Evolutionary conservation across 83 land plant species (phyloP), one percentile per base, ranked within the genome.

Genomic region (Isoetes engelmannii): DNA sequence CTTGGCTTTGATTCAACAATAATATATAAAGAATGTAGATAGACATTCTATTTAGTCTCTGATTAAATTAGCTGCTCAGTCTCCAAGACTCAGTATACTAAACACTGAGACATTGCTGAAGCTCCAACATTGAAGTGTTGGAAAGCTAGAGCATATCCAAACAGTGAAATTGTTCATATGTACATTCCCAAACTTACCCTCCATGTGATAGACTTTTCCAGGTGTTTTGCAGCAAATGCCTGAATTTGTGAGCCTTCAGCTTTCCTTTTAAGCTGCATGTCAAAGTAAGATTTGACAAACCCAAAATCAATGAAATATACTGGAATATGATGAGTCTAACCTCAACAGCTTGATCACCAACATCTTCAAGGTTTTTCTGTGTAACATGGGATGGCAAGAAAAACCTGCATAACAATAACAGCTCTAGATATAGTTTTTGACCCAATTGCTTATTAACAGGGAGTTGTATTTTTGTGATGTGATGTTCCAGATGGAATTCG

Each of bases 281-380:
- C 37, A 28, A 28, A 28, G 37, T 28, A 28, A 28, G 37, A 28
- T 28, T 28, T 28, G 37, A 28, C 4, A 59, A 59, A 7, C 18
- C 12, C 10, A 59, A 12, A 59, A 4, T 7, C 62, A 59, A 12
- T 7, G 28, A 10, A 59, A 12, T 19, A 12, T 9, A 37, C 62
- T 12, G 28, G 62, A 10, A 59, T 7, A 59, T 18, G 19, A 20
- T 12, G 12, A 59, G 18, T 19, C 19, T 19, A 8, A 59, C 62
- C 62, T 12, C 28, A 59, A 37, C 3, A 59, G 18, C 28, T 18
- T 59, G 62, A 8, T 59, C 62, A 10, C 62, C 62, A 59, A 59
- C 28, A 37, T 19, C 62, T 12, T 59, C 62, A 59, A 59, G 12
- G 12, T 19, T 18, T 42, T 59, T 59, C 62, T 19, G 18, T 19